A percentile compares a stretch with the other conserved stretches of the same genome.
Evolutionary conservation across 208 protist species (phyloP).

Genomic region (Leishmania braziliensis): DNA sequence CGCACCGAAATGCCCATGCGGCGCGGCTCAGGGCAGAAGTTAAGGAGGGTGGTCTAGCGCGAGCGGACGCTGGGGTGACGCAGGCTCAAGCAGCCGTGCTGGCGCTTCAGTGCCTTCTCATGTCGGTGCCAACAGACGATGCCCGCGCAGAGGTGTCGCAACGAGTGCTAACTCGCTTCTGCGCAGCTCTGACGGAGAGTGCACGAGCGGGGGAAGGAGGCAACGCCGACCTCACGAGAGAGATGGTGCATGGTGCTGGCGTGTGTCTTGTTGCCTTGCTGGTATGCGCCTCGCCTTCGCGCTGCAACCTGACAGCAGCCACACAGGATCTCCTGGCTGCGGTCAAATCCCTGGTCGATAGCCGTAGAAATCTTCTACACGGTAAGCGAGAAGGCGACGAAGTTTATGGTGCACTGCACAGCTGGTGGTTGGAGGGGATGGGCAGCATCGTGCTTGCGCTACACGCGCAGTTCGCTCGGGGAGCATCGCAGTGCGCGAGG

Average conservation of each 20-base stretch:
- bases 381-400: not conserved
- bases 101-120: not conserved
- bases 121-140: not conserved
- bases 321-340: not conserved
- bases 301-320: not conserved
- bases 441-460: not conserved
- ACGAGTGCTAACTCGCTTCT: not conserved
- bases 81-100: not conserved
- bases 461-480: conserved; percentile 3
- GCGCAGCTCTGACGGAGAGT: not conserved
- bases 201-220: not conserved
- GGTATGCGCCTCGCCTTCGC: not conserved
- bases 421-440: not conserved
- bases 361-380: not conserved
- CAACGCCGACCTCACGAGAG: not conserved
- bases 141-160: not conserved
- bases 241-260: not conserved
- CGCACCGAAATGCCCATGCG: not conserved
- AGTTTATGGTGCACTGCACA: not conserved
- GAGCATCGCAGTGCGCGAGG: not conserved
- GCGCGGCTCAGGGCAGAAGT: not conserved
- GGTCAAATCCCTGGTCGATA: not conserved
- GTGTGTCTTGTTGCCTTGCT: not conserved
- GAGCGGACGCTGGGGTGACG: not conserved
- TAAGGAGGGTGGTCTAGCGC: too few relatives aligned